phyloP scores from a whole-genome alignment of 2,329 filamentous ascomycete species.

The Sarocladium brachiariae region DNA sequence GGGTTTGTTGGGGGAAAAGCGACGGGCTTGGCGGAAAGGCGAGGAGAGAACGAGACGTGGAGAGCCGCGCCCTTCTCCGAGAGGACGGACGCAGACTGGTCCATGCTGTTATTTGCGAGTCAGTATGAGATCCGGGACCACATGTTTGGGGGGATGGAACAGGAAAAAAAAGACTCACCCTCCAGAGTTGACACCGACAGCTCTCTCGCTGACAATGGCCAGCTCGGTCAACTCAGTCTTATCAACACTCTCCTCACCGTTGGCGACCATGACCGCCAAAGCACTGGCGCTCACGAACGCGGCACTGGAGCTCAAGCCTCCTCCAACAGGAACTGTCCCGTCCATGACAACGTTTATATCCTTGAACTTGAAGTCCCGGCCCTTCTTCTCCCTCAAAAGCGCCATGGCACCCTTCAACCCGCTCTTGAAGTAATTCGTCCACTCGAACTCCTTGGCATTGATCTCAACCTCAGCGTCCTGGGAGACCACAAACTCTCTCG shows the following conservation, averaged over 20 bases:
- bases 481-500: slow-evolving; percentile 67
- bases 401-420: slow-evolving; percentile 77
- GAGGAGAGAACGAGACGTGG: slow-evolving; percentile 83
- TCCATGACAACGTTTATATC: slow-evolving; percentile 87
- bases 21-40: slow-evolving; percentile 68
- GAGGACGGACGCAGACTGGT: slow-evolving; percentile 94
- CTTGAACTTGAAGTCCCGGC: slow-evolving; percentile 52
- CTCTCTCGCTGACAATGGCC: slow-evolving; percentile 88
- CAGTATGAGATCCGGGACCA: too few species aligned
- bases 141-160: too few species aligned
- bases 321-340: slow-evolving; percentile 85
- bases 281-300: slow-evolving; percentile 89
- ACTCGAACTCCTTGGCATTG: slow-evolving; percentile 79
- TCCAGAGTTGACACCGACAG: slow-evolving; percentile 93
- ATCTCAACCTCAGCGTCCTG: slow-evolving; percentile 62
- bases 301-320: slow-evolving; percentile 87
- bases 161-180: slow-evolving; percentile 49
- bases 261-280: slow-evolving; percentile 79
- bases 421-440: slow-evolving; percentile 98
- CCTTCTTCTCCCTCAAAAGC: slow-evolving; percentile 62
- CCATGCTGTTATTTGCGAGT: slow-evolving; percentile 63
- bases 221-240: slow-evolving; percentile 91
- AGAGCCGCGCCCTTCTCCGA: slow-evolving; percentile 78
- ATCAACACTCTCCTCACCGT: slow-evolving; percentile 70
- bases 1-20: slow-evolving; percentile 74